These are phyloP conservation scores for Lepidium africanum DNA, from an alignment of 345 rosid species.

Conservation along the genomic window DNA sequence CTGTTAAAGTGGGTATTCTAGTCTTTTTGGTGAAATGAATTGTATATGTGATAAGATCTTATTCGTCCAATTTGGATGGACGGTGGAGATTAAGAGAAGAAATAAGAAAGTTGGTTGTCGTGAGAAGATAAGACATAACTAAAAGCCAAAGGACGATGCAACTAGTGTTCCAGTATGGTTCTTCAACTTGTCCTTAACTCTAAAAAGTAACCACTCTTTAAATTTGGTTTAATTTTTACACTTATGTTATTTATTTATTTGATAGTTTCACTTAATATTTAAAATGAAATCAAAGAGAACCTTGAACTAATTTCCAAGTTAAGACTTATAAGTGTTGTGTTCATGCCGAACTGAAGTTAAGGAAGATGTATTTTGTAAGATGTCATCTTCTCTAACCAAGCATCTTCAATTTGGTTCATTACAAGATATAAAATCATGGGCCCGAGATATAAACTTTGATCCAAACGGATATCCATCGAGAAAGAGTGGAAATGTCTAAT, in stretches of 20 bases:
- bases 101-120: background rate
- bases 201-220: background rate
- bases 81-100: slow-evolving; percentile 2
- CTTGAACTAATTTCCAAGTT: too few relatives aligned
- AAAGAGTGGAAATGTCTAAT: background rate
- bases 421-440: too few relatives aligned
- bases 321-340: too few relatives aligned
- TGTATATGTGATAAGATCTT: background rate
- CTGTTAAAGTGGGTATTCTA: background rate
- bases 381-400: background rate
- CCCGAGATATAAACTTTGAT: too few relatives aligned
- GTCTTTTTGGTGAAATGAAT: background rate
- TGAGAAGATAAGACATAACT: slow-evolving; percentile 1
- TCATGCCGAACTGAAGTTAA: background rate
- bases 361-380: background rate
- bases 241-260: background rate
- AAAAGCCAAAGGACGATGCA: slow-evolving; percentile 15
- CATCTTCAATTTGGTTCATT: background rate
- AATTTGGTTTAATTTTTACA: background rate
- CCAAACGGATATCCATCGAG: background rate
- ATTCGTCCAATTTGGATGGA: background rate
- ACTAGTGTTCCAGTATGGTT: slow-evolving; percentile 7
- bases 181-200: background rate
- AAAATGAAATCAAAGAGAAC: background rate
- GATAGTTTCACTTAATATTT: background rate